Evolutionary conservation across 495 filamentous ascomycete genomes (phyloP).

Genomic region (Ramalina peruviana): DNA sequence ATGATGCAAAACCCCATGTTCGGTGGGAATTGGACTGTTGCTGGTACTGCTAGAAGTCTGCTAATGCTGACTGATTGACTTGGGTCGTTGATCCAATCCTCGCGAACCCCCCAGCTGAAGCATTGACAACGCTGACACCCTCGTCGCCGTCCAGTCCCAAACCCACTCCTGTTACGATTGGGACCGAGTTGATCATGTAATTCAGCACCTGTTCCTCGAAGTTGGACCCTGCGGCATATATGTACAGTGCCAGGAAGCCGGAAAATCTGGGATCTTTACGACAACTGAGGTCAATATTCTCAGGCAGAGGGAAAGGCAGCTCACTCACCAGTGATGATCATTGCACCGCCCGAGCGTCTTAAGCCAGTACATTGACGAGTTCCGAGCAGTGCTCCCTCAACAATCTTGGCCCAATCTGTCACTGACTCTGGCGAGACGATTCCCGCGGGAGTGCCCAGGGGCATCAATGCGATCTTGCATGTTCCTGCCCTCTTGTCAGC

Average conservation of each 20-base stretch:
- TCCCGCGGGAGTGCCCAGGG: neutral
- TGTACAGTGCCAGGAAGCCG: neutral
- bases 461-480: neutral
- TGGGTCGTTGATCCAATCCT: too few species aligned
- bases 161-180: neutral
- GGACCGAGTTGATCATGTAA: conserved; percentile 1
- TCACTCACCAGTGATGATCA: neutral
- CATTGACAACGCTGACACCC: too few species aligned
- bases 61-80: too few species aligned
- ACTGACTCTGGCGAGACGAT: neutral
- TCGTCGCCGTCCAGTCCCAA: neutral
- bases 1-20: too few species aligned
- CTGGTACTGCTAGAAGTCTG: too few species aligned
- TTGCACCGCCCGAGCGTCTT: neutral
- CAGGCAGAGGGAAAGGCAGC: neutral
- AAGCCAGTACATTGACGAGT: neutral
- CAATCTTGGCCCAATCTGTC: neutral
- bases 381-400: neutral
- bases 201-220: neutral
- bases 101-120: too few species aligned
- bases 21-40: too few species aligned
- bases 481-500: neutral
- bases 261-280: too few species aligned
- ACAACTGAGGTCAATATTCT: neutral
- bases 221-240: neutral